Conservation (phyloP, 2,329 filamentous ascomycete species). For the Pleurostoma richardsiae region DNA sequence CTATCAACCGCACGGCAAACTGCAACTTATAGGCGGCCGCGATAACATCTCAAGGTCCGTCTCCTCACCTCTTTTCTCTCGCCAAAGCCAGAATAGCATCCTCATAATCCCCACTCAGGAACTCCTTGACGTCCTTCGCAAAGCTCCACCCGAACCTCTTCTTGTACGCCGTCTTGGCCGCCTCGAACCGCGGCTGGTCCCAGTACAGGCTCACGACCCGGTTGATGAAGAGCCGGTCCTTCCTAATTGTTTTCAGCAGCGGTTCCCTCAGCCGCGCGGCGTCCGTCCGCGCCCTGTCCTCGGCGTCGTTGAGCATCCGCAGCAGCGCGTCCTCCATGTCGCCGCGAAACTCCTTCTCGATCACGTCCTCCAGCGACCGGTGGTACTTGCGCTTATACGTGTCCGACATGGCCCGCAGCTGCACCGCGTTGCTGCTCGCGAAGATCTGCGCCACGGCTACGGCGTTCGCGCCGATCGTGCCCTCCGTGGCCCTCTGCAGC, state of each 20-base stretch:
- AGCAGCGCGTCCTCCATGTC: constrained; percentile 87
- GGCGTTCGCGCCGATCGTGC: constrained; percentile 67
- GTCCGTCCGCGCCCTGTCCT: constrained; percentile 79
- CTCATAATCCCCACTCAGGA: constrained; percentile 83
- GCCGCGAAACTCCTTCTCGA: constrained; percentile 77
- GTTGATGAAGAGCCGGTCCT: constrained; percentile 74
- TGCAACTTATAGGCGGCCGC: too few species aligned
- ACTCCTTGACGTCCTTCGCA: constrained; percentile 65
- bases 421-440: constrained; percentile 68
- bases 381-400: constrained; percentile 25
- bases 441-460: constrained; percentile 75
- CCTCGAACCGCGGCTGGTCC: constrained; percentile 68
- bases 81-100: constrained; percentile 20
- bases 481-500: constrained; percentile 73
- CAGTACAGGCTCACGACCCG: constrained; percentile 81
- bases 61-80: constrained; percentile 13
- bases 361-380: constrained; percentile 35
- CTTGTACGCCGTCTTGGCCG: constrained; percentile 74
- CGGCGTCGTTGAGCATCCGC: constrained; percentile 70
- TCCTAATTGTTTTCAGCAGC: constrained; percentile 84
- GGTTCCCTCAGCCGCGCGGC: constrained; percentile 76
- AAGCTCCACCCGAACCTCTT: constrained; percentile 66
- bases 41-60: not conserved
- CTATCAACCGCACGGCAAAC: too few species aligned
- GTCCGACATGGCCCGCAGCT: constrained; percentile 61